Percentiles rank a stretch among this genome's conserved stretches.
phyloP scores from a whole-genome alignment of 345 rosid genomes.

The Eucalyptus curtisii region DNA sequence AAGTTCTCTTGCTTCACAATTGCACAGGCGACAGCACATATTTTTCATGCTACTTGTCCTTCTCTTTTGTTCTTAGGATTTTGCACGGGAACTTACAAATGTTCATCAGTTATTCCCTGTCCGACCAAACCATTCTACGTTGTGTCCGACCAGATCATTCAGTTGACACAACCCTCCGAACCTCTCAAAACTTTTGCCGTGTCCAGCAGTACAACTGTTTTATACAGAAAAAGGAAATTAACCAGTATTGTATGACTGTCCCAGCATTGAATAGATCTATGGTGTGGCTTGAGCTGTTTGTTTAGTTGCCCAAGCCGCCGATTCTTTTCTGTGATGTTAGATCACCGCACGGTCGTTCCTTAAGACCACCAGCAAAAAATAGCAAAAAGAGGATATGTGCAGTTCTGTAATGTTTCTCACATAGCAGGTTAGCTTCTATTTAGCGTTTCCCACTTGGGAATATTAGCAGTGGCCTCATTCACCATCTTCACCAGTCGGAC shows the following conservation, averaged over 20 bases:
- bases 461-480: constrained; percentile 65
- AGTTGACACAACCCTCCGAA: not conserved
- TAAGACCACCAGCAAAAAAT: not conserved
- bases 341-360: not conserved
- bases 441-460: constrained; percentile 42
- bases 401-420: not conserved
- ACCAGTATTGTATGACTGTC: not conserved
- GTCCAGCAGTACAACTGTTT: not conserved
- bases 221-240: not conserved
- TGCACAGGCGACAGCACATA: not conserved
- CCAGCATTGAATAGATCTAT: not conserved
- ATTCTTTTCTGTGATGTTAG: not conserved
- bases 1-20: not conserved
- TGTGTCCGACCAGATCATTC: not conserved
- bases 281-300: not conserved
- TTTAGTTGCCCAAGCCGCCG: not conserved
- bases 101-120: not conserved
- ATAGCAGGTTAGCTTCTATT: constrained; percentile 9
- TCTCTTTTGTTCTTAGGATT: not conserved
- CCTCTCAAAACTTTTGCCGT: not conserved
- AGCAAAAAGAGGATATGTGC: not conserved
- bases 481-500: constrained; percentile 55
- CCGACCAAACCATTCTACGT: not conserved
- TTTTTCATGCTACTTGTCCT: not conserved
- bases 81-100: not conserved